These are phyloP conservation scores for Ophiostoma perfectum DNA, from an alignment of 2,329 filamentous ascomycete species.

Conservation along the genomic window DNA sequence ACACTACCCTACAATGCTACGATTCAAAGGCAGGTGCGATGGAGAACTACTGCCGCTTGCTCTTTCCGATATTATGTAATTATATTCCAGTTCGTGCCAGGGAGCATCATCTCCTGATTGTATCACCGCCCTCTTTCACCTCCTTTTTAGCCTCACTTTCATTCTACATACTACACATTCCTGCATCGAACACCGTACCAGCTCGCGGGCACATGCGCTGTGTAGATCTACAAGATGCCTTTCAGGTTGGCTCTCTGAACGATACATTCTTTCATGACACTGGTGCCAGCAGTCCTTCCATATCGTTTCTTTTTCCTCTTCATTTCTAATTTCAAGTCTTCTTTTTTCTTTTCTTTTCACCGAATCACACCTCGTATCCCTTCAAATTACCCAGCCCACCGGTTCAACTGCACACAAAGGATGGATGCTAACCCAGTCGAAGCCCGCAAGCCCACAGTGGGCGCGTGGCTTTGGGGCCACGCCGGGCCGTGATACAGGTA, in stretches of 20 bases:
- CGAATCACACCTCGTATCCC: neutral
- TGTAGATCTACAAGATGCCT: neutral
- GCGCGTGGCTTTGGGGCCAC: conserved; percentile 5
- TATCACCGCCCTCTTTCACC: neutral
- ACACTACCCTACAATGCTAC: conserved; percentile 3
- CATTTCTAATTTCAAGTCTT: neutral
- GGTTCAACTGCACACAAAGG: neutral
- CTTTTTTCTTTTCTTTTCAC: neutral
- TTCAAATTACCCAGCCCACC: neutral
- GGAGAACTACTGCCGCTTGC: neutral
- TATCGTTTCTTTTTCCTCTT: neutral
- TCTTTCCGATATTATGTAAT: neutral
- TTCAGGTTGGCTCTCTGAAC: neutral
- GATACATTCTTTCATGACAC: neutral
- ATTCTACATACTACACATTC: neutral
- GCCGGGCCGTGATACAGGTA: neutral
- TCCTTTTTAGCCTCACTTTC: neutral
- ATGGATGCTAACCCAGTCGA: neutral
- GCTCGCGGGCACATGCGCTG: neutral
- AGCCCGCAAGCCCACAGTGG: neutral
- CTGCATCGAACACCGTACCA: neutral
- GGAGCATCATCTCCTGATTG: neutral
- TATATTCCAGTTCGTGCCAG: neutral
- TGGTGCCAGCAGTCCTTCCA: neutral
- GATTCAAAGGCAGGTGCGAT: neutral